phyloP scores from a whole-genome alignment of 2,329 filamentous ascomycete genomes.

The Magnaporthiopsis rhizophila region DNA sequence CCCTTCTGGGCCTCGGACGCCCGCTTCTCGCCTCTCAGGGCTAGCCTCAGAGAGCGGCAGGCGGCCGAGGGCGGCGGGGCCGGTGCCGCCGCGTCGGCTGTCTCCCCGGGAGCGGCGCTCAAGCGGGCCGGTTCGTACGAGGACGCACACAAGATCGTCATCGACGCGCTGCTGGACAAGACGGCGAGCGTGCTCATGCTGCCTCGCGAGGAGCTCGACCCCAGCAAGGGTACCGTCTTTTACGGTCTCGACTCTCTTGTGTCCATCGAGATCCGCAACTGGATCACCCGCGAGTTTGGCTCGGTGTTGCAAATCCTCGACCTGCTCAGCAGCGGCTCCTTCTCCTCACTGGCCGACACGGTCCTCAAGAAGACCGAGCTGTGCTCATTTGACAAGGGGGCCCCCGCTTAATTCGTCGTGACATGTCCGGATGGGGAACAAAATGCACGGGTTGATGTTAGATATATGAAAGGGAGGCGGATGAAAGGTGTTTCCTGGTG shows the following conservation, averaged over 20 bases:
- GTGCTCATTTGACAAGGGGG: conserved; percentile 10
- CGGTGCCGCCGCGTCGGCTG: background rate
- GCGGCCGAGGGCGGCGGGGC: background rate
- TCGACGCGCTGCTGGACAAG: conserved; percentile 12
- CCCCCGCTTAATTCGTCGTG: no score
- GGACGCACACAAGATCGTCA: conserved; percentile 9
- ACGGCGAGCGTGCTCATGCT: conserved; percentile 11
- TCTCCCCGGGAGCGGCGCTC: conserved; percentile 11
- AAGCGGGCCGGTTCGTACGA: conserved; percentile 8
- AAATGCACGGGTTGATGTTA: no score
- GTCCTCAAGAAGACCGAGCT: conserved; percentile 11
- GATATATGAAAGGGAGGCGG: no score
- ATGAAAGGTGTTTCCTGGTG: no score
- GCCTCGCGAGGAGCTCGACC: conserved; percentile 10
- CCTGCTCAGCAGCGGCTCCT: conserved; percentile 12
- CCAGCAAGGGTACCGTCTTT: conserved; percentile 11
- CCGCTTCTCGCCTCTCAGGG: conserved; percentile 7
- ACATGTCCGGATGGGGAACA: no score
- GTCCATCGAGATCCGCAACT: conserved; percentile 13
- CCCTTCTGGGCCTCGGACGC: conserved; percentile 11
- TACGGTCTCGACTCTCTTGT: conserved; percentile 13
- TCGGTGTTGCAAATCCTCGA: conserved; percentile 12
- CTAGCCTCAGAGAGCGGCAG: background rate
- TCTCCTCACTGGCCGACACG: conserved; percentile 9
- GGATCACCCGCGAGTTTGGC: conserved; percentile 13